Evolutionary conservation across 805 yeast species (phyloP).

Genomic region (Pichia rugopelliculosa): DNA sequence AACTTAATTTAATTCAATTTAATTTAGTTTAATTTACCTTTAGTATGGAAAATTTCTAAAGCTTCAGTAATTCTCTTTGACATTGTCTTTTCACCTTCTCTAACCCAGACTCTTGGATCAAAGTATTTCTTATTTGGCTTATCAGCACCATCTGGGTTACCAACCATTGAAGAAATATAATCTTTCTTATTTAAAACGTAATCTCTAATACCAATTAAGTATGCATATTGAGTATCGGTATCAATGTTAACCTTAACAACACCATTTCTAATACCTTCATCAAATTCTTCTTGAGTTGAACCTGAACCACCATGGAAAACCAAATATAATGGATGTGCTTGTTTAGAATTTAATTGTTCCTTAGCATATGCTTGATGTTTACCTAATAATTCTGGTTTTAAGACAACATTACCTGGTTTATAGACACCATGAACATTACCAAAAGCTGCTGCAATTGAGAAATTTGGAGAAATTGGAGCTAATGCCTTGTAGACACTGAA

Average conservation of each 20-base stretch:
- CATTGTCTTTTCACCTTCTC: constrained; percentile 99
- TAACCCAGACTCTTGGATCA: constrained; percentile 99
- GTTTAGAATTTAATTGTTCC: constrained; percentile 47
- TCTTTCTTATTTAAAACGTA: constrained; percentile 94
- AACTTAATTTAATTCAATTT: not conserved
- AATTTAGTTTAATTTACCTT: constrained; percentile 40
- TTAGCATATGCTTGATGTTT: constrained; percentile 91
- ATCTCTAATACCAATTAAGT: constrained; percentile 95
- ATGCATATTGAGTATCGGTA: constrained; percentile 98
- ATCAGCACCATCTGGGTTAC: constrained; percentile 99
- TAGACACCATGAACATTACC: constrained; percentile 99
- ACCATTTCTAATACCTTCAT: constrained; percentile 86
- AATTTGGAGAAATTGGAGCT: constrained; percentile 87
- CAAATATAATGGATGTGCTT: constrained; percentile 73
- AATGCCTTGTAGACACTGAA: constrained; percentile 87
- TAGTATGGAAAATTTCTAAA: constrained; percentile 78
- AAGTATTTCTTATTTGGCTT: constrained; percentile 99
- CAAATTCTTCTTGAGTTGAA: constrained; percentile 85
- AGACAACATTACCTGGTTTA: constrained; percentile 96
- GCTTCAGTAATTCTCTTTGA: constrained; percentile 75
- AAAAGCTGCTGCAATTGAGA: constrained; percentile 98
- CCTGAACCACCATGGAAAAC: constrained; percentile 99
- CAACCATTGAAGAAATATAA: constrained; percentile 80
- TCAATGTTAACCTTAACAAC: constrained; percentile 98
- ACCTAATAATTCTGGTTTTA: constrained; percentile 88